These are phyloP conservation scores for Talaromyces sp. DNA, from an alignment of 2,329 filamentous ascomycete species.

Conservation along the genomic window DNA sequence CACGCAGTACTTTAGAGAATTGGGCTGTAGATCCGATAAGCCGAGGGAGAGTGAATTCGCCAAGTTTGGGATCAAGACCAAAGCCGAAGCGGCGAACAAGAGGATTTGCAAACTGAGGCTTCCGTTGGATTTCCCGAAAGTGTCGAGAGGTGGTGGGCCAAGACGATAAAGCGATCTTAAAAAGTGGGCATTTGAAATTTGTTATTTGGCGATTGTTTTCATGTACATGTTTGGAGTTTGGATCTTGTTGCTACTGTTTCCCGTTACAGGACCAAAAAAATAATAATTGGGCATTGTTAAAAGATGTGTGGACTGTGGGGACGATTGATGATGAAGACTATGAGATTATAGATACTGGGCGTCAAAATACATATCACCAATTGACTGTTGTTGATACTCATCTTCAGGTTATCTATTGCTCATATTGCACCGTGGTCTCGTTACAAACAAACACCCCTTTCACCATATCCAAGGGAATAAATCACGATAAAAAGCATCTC, in stretches of 20 bases:
- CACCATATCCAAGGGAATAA: neutral
- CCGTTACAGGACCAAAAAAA: neutral
- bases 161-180: slow-evolving; percentile 1
- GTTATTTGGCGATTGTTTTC: neutral
- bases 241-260: neutral
- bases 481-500: neutral
- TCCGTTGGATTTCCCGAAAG: slow-evolving; percentile 78
- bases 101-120: slow-evolving; percentile 68
- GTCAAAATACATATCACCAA: neutral
- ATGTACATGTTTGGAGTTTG: slow-evolving; percentile 1
- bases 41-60: slow-evolving; percentile 40
- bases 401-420: neutral
- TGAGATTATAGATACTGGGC: neutral
- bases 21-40: slow-evolving; percentile 45
- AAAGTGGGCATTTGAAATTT: neutral
- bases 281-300: neutral
- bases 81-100: slow-evolving; percentile 52
- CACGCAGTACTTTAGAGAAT: slow-evolving; percentile 44
- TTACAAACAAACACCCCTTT: neutral
- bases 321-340: slow-evolving; percentile 1
- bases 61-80: slow-evolving; percentile 52
- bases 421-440: neutral
- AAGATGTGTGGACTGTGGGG: neutral
- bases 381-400: neutral
- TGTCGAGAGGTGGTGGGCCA: slow-evolving; percentile 30